Base-by-base conservation (phyloP, 768 basidiomycete genomes). In the Lactarius pseudohatsudake region DNA sequence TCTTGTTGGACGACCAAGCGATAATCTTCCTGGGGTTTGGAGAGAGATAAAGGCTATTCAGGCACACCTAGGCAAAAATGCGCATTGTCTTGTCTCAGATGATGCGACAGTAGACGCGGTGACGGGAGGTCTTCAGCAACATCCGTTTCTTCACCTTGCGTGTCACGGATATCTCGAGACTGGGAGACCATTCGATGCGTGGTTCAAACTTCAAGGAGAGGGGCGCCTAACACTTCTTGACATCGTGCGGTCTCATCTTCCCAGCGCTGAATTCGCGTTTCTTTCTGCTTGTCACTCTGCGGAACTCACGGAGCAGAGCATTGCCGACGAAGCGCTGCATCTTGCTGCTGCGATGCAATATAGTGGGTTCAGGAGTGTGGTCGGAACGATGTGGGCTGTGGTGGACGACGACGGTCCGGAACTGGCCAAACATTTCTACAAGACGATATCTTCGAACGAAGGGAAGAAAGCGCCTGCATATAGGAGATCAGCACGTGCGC, bases 321-420 rank as follows among this genome's bases (percentile, higher is more conserved):
- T 54, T 16, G 30, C 57, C 1, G 64, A 68, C 16, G 67, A 68
- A 22, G 45, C 10, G 18, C 41, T 43, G 41, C n/a, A 47, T 4
- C n/a, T 47, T n/a, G 45, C 45, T 3, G 57, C 56, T 16, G 67
- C 55, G n/a, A 59, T 68, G 67, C 63, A 64, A 34, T 54, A 59
- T 18, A 34, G 45, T n/a, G 67, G 67, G 11, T 68, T 55, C 63
- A 10, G 57, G 16, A 58, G 64, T 6, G 59, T 69, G 28, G 64
- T 69, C 16, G 68, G 59, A 3, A 69, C 68, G 18, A 50, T 65
- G 58, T 69, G 68, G 68, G 62, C 59, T 1, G 62, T 69, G 56
- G 54, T 15, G 10, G 60, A 62, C 26, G 41, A 34, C 4, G 67
- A 68, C 30, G 64, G 61, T 26, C 67, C 67, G 41, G 18, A 38